phyloP scores from a whole-genome alignment of 2,329 filamentous ascomycete species.

The Rugonectria rugulosa region DNA sequence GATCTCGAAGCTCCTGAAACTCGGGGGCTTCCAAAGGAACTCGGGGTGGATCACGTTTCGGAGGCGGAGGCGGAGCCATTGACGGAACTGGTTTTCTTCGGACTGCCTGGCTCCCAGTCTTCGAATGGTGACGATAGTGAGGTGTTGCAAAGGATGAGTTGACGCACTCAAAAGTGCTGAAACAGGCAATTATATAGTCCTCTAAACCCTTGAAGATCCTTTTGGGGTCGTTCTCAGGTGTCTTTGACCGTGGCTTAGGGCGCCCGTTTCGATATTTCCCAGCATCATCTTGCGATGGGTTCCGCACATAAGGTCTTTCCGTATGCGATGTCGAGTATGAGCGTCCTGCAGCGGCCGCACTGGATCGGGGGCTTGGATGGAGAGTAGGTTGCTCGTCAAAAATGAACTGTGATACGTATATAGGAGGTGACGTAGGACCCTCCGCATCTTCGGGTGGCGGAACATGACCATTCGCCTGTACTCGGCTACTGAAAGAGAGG shows the following conservation, averaged over 20 bases:
- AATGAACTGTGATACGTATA: slow-evolving; percentile 36
- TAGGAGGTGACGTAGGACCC: slow-evolving; percentile 26
- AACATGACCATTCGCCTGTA: slow-evolving; percentile 24
- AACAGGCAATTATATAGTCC: slow-evolving; percentile 75
- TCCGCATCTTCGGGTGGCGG: slow-evolving; percentile 12
- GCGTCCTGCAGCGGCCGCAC: slow-evolving; percentile 34
- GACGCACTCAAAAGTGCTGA: slow-evolving; percentile 74
- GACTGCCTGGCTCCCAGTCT: slow-evolving; percentile 34
- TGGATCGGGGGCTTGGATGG: slow-evolving; percentile 42
- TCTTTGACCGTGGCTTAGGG: slow-evolving; percentile 27
- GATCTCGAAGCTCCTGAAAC: slow-evolving; percentile 37
- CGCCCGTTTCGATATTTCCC: slow-evolving; percentile 23
- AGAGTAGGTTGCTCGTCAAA: slow-evolving; percentile 51
- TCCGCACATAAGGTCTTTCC: slow-evolving; percentile 44
- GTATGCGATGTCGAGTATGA: slow-evolving; percentile 57
- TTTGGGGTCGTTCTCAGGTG: slow-evolving; percentile 51
- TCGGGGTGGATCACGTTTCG: slow-evolving; percentile 44
- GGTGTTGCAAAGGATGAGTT: slow-evolving; percentile 76
- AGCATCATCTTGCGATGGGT: slow-evolving; percentile 19
- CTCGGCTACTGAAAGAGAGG: slow-evolving; percentile 32
- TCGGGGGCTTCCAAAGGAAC: slow-evolving; percentile 35
- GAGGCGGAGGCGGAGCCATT: slow-evolving; percentile 26
- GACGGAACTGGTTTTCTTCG: slow-evolving; percentile 36
- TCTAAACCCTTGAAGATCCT: slow-evolving; percentile 78
- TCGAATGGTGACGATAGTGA: slow-evolving; percentile 44